Conservation (phyloP, 768 basidiomycete genomes). For the Boletus eberwhitei region DNA sequence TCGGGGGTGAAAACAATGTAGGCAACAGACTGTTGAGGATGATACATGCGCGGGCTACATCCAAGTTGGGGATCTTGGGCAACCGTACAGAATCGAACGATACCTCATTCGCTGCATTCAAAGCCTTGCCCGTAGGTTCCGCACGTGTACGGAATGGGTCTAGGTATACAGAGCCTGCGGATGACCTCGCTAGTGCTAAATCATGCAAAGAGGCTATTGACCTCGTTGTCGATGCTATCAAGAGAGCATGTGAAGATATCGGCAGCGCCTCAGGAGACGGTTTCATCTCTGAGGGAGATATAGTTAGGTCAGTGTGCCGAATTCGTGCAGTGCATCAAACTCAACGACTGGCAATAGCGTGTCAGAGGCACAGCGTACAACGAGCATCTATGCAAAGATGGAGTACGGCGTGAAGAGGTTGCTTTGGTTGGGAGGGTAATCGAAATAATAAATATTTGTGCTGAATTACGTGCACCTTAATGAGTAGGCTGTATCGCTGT, state of each 20-base stretch:
- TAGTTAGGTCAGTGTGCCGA: constrained; percentile 62
- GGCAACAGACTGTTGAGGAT: constrained; percentile 27
- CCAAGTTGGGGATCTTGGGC: constrained; percentile 34
- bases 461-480: constrained; percentile 10
- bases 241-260: constrained; percentile 60
- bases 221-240: constrained; percentile 68
- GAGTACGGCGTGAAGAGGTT: constrained; percentile 91
- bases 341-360: constrained; percentile 44
- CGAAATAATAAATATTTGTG: neutral
- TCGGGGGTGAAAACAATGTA: neutral
- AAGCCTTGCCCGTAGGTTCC: constrained; percentile 72
- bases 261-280: constrained; percentile 42
- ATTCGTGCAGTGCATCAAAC: neutral
- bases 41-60: constrained; percentile 14
- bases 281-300: constrained; percentile 64
- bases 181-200: constrained; percentile 56
- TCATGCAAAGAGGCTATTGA: constrained; percentile 79
- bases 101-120: constrained; percentile 69
- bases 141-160: constrained; percentile 42
- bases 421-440: constrained; percentile 78
- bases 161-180: constrained; percentile 52
- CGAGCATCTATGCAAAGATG: constrained; percentile 86
- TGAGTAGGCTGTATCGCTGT: constrained; percentile 17
- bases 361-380: constrained; percentile 79
- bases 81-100: constrained; percentile 35